A percentile compares a stretch with the other conserved stretches of the same genome.
Evolutionary conservation across 352 stramenopile species (phyloP).

Genomic region (Peronosclerospora sorghi): DNA sequence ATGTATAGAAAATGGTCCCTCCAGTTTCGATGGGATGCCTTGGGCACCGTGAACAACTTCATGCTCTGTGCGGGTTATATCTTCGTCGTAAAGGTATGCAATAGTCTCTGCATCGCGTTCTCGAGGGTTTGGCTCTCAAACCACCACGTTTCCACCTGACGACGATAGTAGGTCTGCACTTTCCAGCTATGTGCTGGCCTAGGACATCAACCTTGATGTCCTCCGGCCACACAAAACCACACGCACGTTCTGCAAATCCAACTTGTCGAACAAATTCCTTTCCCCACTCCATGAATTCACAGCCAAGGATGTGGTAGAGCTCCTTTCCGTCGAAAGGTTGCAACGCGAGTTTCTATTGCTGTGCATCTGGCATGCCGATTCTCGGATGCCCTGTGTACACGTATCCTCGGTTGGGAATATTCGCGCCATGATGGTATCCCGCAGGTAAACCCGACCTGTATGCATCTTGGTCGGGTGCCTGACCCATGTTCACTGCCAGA

Average conservation of each 20-base stretch:
- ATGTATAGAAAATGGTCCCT: neutral
- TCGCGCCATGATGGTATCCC: no score
- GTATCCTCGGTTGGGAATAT: no score
- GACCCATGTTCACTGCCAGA: no score
- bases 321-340: no score
- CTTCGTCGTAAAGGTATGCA: neutral
- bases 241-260: neutral
- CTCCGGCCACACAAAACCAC: neutral
- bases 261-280: neutral
- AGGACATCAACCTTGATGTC: neutral
- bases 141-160: neutral
- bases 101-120: neutral
- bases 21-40: neutral
- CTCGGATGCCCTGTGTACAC: no score
- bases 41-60: neutral
- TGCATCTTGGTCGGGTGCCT: no score
- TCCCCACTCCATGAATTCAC: no score
- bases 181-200: neutral
- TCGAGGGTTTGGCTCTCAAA: neutral
- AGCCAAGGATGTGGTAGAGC: no score
- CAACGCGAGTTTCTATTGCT: no score
- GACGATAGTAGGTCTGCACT: neutral
- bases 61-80: neutral
- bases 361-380: no score
- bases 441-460: no score